phyloP scores from a whole-genome alignment of 768 basidiomycete genomes.

The Serendipita vermifera region DNA sequence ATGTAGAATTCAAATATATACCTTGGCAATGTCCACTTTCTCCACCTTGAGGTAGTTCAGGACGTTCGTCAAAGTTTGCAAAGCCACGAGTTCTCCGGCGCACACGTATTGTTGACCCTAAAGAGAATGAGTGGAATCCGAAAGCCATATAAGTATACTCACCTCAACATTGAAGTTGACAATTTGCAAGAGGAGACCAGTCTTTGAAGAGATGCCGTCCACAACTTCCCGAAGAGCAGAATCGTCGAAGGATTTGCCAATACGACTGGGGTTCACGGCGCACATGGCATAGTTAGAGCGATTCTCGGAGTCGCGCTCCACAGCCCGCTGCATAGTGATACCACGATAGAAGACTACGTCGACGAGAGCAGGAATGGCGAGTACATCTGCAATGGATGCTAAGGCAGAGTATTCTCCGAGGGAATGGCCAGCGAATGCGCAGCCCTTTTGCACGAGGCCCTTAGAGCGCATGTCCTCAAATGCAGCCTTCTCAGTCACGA shows the following conservation, averaged over 20 bases:
- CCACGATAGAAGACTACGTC: constrained; percentile 99
- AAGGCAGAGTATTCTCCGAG: constrained; percentile 97
- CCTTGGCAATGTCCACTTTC: constrained; percentile 87
- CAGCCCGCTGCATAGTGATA: constrained; percentile 99
- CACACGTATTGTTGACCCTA: constrained; percentile 99
- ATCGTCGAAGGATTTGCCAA: constrained; percentile 89
- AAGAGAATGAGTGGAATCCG: constrained; percentile 12
- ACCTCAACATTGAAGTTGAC: constrained; percentile 96
- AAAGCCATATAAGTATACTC: constrained; percentile 15
- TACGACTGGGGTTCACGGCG: constrained; percentile 94
- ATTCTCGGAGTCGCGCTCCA: constrained; percentile 86
- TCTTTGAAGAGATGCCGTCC: constrained; percentile 67
- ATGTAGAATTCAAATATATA: constrained; percentile 20
- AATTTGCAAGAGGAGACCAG: constrained; percentile 81
- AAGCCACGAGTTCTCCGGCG: constrained; percentile 86
- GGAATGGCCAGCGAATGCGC: constrained; percentile 95
- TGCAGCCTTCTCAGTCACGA: constrained; percentile 95
- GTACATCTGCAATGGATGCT: constrained; percentile 92
- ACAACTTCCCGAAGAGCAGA: constrained; percentile 95
- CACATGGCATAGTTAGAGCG: constrained; percentile 98
- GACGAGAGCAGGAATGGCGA: constrained; percentile 87
- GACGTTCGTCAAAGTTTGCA: constrained; percentile 91
- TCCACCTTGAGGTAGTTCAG: constrained; percentile 93
- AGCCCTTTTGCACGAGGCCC: constrained; percentile 83
- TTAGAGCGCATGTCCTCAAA: constrained; percentile 97